Percentiles rank a stretch among this genome's conserved stretches.
phyloP scores from a whole-genome alignment of 2,329 filamentous ascomycete genomes.

The Aspergillus transmontanensis region DNA sequence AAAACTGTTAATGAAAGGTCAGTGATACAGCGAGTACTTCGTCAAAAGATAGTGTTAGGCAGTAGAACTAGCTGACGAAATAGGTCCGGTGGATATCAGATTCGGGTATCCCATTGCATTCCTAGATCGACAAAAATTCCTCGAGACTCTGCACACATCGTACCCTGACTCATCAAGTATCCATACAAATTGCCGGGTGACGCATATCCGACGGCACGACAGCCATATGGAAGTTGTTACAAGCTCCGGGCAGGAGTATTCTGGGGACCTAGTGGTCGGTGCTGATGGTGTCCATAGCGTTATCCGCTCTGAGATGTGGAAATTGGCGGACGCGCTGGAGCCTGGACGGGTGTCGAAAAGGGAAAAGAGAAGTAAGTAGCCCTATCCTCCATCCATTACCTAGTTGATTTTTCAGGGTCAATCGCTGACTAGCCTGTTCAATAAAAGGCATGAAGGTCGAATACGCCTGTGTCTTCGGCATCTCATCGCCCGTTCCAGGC shows the following conservation, averaged over 20 bases:
- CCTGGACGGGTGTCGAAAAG: not conserved
- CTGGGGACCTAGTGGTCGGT: conserved; percentile 6
- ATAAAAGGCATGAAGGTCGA: conserved; percentile 12
- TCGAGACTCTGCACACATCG: conserved; percentile 9
- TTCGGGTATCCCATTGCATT: conserved; percentile 15
- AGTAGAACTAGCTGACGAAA: not conserved
- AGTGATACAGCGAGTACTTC: not conserved
- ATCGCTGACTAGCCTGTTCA: too few species aligned
- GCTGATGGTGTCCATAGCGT: conserved; percentile 13
- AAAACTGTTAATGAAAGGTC: conserved; percentile 2
- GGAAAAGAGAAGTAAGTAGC: not conserved
- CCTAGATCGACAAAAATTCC: conserved; percentile 13
- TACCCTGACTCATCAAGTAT: not conserved
- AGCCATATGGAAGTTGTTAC: not conserved
- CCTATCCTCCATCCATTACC: too few species aligned
- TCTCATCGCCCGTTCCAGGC: conserved; percentile 11
- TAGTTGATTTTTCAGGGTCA: too few species aligned
- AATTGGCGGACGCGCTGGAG: not conserved
- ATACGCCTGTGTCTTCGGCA: conserved; percentile 20
- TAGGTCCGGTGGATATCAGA: conserved; percentile 2
- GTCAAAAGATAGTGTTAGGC: not conserved
- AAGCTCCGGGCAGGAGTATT: not conserved
- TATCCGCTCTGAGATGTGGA: conserved; percentile 10
- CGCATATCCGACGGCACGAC: not conserved
- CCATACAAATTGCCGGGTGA: not conserved